phyloP scores from a whole-genome alignment of 768 basidiomycete species.

The Leccinum subgranulosum region DNA sequence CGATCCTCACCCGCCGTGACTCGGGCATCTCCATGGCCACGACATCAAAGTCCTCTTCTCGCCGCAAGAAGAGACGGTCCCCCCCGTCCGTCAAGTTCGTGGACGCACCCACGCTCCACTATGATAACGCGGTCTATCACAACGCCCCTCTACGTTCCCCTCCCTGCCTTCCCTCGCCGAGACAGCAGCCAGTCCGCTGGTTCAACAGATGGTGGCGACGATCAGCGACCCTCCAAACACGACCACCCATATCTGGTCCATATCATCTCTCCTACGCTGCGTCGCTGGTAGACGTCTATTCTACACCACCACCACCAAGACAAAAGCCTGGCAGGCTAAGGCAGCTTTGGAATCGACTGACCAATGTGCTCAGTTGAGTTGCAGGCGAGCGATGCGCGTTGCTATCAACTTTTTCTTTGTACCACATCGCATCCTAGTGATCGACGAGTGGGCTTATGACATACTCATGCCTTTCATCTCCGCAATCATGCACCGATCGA shows the following conservation, averaged over 20 bases:
- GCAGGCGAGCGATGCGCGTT: no score
- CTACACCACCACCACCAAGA: conserved; percentile 7
- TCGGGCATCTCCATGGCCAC: conserved; percentile 45
- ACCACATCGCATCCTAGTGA: not conserved
- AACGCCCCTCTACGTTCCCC: conserved; percentile 13
- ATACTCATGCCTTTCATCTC: conserved; percentile 15
- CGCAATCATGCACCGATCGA: conserved; percentile 17
- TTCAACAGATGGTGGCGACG: conserved; percentile 29
- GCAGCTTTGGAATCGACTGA: conserved; percentile 26
- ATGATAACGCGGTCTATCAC: conserved; percentile 24
- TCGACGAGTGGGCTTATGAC: not conserved
- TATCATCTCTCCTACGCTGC: conserved; percentile 29
- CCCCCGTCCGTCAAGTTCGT: conserved; percentile 65
- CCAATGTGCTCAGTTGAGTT: conserved; percentile 19
- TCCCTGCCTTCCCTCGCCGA: conserved; percentile 12
- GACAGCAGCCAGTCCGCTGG: conserved; percentile 16
- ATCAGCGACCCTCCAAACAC: conserved; percentile 14
- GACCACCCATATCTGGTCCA: conserved; percentile 32
- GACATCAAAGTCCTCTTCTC: conserved; percentile 21
- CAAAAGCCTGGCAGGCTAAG: conserved; percentile 25
- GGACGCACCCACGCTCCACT: conserved; percentile 61
- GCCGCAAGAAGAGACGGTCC: conserved; percentile 31
- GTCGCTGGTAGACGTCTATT: conserved; percentile 30
- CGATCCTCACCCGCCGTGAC: conserved; percentile 54
- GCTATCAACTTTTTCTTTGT: no score